Evolutionary conservation across 1,284 basidiomycete species (phyloP).

Genomic region (Marasmius sp.): DNA sequence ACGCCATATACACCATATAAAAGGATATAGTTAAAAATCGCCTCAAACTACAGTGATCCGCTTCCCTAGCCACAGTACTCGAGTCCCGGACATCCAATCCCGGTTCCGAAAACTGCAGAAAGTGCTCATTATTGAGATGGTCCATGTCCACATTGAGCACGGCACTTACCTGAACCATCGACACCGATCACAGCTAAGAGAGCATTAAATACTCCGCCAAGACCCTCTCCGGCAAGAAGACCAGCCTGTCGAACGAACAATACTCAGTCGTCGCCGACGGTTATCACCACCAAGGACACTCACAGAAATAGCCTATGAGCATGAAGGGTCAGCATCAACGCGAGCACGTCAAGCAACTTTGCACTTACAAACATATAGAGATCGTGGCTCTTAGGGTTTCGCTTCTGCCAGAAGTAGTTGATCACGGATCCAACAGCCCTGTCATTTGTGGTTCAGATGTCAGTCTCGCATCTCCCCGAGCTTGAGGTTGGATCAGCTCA

Average conservation of each 20-base stretch:
- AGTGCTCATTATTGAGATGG: background rate
- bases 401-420: slow-evolving; percentile 51
- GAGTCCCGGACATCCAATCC: slow-evolving; percentile 49
- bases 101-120: slow-evolving; percentile 41
- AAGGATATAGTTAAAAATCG: too few relatives aligned
- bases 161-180: slow-evolving; percentile 43
- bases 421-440: slow-evolving; percentile 41
- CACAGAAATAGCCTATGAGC: slow-evolving; percentile 24
- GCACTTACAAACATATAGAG: slow-evolving; percentile 53
- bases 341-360: background rate
- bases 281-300: background rate
- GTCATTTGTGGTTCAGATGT: background rate
- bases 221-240: slow-evolving; percentile 67
- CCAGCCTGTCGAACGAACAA: slow-evolving; percentile 33
- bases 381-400: slow-evolving; percentile 44
- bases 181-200: slow-evolving; percentile 50
- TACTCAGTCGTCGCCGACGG: background rate
- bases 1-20: too few relatives aligned
- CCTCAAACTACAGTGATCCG: slow-evolving; percentile 17
- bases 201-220: slow-evolving; percentile 68
- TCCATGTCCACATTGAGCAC: background rate
- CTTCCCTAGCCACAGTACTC: slow-evolving; percentile 47
- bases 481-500: slow-evolving; percentile 40
- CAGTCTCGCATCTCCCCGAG: slow-evolving; percentile 49
- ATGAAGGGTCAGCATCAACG: background rate